Base-by-base conservation (phyloP, 108 stramenopile species). In the Aureococcus anophagefferens region DNA sequence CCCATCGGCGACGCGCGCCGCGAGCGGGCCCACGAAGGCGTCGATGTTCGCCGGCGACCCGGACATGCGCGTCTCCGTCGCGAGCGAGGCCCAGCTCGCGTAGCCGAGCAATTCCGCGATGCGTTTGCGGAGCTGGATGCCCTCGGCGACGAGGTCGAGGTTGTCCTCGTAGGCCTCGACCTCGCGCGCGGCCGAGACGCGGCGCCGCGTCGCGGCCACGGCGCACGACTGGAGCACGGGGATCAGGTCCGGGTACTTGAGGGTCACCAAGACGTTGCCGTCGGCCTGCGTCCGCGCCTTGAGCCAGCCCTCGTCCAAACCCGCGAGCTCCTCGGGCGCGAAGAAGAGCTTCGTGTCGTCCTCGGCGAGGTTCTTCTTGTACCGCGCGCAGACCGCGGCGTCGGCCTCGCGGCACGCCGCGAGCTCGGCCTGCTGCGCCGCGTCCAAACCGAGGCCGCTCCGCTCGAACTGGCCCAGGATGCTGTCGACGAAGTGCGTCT, bases 211-310 rank as follows among this genome's bases (percentile, higher is more conserved):
- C 35, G 77, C 79, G 7, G 76, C 73, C 0, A 83, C 79, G 31
- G 71, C 73, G 67, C 82, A 83, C 0, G 67, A 75, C 31, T 66
- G 62, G 30, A 75, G 75, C 40, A 83, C 80, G 9, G 82, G 82
- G 51, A 83, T 83, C 33, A 83, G 77, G 45, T 83, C 82, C 5
- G 82, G 82, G 70, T 83, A 83, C 33, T 83, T 83, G 21, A 80
- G 63, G 7, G 82, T 77, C 21, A 83, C 77, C 0, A 76, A 77
- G 66, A 79, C 77, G 29, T 74, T 69, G 45, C 74, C 65, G 69
- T 80, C 79, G 59, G 74, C 77, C 31, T 34, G 66, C 18, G 76
- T 33, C 25, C 82, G 82, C 7, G 80, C 82, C 33, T 70, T 30
- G 63, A 83, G 80, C 51, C 71, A 83, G 63, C 76, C 79, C 0